phyloP scores from a whole-genome alignment of 306 rosid species.

The Styphnolobium japonicum region DNA sequence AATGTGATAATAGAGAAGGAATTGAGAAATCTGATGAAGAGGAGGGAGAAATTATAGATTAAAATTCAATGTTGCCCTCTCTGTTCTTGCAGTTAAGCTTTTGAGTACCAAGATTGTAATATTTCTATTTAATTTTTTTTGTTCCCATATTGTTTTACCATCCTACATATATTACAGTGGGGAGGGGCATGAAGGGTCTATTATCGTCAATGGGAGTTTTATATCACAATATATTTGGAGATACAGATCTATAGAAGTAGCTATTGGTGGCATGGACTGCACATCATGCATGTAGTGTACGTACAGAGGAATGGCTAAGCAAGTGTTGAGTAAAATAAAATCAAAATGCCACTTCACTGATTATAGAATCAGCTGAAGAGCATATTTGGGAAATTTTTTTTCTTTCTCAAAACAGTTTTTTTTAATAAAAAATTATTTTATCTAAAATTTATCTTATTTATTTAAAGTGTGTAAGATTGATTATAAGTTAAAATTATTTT shows the following conservation, averaged over 20 bases:
- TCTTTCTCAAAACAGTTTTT: too few relatives aligned
- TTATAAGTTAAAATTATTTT: too few relatives aligned
- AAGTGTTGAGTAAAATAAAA: too few relatives aligned
- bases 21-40: conserved; percentile 48
- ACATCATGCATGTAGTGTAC: not conserved
- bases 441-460: too few relatives aligned
- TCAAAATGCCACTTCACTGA: too few relatives aligned
- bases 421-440: too few relatives aligned
- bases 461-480: too few relatives aligned
- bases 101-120: not conserved
- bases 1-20: conserved; percentile 24
- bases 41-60: conserved; percentile 75
- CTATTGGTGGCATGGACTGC: not conserved
- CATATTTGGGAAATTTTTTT: too few relatives aligned
- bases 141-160: not conserved
- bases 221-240: not conserved
- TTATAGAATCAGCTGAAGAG: too few relatives aligned
- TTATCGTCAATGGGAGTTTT: not conserved
- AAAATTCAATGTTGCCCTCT: not conserved
- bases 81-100: conserved; percentile 11
- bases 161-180: not conserved
- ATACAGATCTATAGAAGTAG: not conserved
- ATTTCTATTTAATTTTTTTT: not conserved
- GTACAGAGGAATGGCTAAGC: too few relatives aligned
- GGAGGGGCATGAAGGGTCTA: not conserved